Base-by-base conservation (phyloP, 345 rosid genomes). In the Sisymbrium altissimum region DNA sequence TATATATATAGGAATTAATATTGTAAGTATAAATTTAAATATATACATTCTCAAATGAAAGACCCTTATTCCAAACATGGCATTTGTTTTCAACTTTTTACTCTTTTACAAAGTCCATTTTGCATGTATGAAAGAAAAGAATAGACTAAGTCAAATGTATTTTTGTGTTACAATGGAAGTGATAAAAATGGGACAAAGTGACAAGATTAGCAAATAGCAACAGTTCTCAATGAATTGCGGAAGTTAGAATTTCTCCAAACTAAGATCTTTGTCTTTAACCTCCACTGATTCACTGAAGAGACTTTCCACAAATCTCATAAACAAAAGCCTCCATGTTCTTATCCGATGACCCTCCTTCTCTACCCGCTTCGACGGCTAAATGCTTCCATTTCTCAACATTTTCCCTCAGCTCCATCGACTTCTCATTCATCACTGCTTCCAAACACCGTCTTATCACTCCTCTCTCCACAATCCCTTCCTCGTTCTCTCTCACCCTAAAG, bases 371-470 rank as follows among this genome's bases (percentile, higher is more conserved):
- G 53, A 46, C 69, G 0, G 83, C 89, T 61, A 80, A 64, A 21
- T 80, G 74, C 80, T 72, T 83, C 97, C 91, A 89, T 52, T 83
- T 84, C 35, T 45, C 43, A 0, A 84, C 86, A 59, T 85, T 89
- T n/a, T 23, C 55, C 58, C 72, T 89, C 33, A 84, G 17, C 48
- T 84, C 86, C 58, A 50, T 62, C 8, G 71, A 72, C 25, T 21
- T 76, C 62, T 76, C 83, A 11, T 50, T 82, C 89, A 87, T 78
- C 14, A 84, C 87, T 64, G 74, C 53, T 12, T 87, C 84, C 80
- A 91, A 57, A 77, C 94, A 87, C 79, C 85, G 70, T 77, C 71
- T 79, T 30, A 91, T 82, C 84, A 88, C 94, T 2, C 43, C 77
- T 13, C 70, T 68, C 19, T 78, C 88, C 4, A 81, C 86, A 0